phyloP scores from a whole-genome alignment of 768 basidiomycete genomes.

The Leucosporidium scottii region DNA sequence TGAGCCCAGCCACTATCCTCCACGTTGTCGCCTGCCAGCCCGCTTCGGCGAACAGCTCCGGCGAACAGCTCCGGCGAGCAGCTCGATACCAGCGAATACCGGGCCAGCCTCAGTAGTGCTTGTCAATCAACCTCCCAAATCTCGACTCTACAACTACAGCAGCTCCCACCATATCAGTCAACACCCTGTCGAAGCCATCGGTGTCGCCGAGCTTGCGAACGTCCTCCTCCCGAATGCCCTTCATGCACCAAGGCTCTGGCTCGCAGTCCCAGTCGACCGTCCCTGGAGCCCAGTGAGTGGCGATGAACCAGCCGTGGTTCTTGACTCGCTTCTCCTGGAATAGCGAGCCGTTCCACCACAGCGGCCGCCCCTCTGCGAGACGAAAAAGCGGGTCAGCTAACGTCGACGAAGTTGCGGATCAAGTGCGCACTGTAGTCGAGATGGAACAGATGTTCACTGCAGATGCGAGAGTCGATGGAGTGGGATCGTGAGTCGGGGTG shows the following conservation, averaged over 20 bases:
- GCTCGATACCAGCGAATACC: too few species aligned
- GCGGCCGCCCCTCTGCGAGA: neutral
- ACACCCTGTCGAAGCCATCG: neutral
- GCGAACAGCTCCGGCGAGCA: too few species aligned
- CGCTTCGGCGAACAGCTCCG: too few species aligned
- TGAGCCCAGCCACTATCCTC: too few species aligned
- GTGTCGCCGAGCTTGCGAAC: neutral
- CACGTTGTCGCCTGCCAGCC: too few species aligned
- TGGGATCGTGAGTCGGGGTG: conserved; percentile 23
- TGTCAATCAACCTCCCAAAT: neutral
- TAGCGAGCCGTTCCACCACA: neutral
- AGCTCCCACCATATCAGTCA: neutral
- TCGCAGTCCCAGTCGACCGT: neutral
- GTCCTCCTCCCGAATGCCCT: neutral
- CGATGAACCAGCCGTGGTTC: neutral
- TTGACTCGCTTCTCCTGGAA: conserved; percentile 1
- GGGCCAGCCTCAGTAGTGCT: neutral
- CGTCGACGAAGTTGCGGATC: too few species aligned
- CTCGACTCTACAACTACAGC: neutral
- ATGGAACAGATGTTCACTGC: neutral
- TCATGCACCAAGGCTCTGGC: neutral
- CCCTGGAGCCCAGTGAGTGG: neutral
- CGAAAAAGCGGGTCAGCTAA: too few species aligned
- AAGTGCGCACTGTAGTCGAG: neutral
- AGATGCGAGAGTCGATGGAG: conserved; percentile 21